A percentile compares a stretch with the other conserved stretches of the same genome.
Conservation (phyloP, 805 yeast genomes). For the Kurtzmaniella cleridarum region DNA sequence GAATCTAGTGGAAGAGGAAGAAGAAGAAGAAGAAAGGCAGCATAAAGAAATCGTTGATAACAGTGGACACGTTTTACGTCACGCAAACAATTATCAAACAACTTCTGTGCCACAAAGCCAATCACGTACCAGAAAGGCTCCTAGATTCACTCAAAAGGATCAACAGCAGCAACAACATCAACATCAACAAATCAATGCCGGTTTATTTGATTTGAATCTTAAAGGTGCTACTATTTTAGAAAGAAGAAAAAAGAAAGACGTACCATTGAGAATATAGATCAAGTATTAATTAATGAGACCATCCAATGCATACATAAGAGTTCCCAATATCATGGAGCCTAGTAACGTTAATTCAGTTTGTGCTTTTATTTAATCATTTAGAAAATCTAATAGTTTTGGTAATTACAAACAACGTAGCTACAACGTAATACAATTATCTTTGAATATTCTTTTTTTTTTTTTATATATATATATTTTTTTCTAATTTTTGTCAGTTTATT, state of each 20-base stretch:
- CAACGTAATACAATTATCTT: too few relatives aligned
- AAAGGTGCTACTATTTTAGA: constrained; percentile 51
- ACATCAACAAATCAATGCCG: constrained; percentile 9
- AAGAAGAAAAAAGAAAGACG: constrained; percentile 28
- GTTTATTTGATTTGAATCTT: constrained; percentile 41
- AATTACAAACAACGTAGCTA: too few relatives aligned
- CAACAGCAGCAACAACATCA: constrained; percentile 8
- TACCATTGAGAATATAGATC: constrained; percentile 7
- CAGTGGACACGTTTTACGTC: constrained; percentile 8
- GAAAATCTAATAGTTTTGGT: too few relatives aligned
- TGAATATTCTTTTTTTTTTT: too few relatives aligned
- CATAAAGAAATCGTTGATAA: constrained; percentile 11
- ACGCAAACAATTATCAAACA: neutral
- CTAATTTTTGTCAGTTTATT: neutral
- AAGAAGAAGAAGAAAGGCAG: constrained; percentile 22
- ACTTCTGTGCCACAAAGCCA: neutral
- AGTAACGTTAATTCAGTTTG: too few relatives aligned
- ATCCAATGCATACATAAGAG: too few relatives aligned
- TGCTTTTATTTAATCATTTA: too few relatives aligned
- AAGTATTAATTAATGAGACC: too few relatives aligned
- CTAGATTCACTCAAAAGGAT: constrained; percentile 7
- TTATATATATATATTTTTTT: too few relatives aligned
- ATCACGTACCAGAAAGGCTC: constrained; percentile 5
- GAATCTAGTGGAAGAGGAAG: constrained; percentile 34
- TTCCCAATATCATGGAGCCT: too few relatives aligned